Evolutionary conservation across 768 basidiomycete genomes (phyloP), one percentile per base, ranked within the genome.

Genomic region (Omphalotus guepiniiformis): DNA sequence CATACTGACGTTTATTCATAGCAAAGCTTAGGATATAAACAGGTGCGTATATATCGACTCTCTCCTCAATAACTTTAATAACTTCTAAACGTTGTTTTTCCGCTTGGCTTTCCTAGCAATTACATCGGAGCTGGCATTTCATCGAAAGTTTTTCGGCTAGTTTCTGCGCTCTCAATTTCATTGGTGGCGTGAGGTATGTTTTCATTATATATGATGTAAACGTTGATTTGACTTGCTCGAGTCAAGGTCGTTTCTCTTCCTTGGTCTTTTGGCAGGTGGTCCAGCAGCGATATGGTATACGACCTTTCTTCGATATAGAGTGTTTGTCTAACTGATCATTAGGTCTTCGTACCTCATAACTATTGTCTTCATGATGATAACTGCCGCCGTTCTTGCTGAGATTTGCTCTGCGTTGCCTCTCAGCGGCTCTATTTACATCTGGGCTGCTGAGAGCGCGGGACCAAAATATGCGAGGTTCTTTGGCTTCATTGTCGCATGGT

Each of bases 371-470:
- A 91, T 93, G 89, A 76, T 75, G 54, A 90, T 95, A 44, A 93
- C 88, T 6, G 92, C 92, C 1, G 82, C 80, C 8, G 83, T 92
- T 34, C 73, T 95, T 29, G 91, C 93, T 16, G 93, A 95, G 61
- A 83, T 94, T 43, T 94, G 92, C 64, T 93, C 92, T 32, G 88
- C 91, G 4, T 72, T 93, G 23, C 87, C 88, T 4, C 63, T 93
- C 41, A 89, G 87, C 47, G 93, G 93, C 2, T 93, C 91, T 6
- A 94, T 96, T 62, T 95, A 94, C 64, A 83, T 93, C 40, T 95
- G 93, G 93, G 88, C 91, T 0, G 92, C 91, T 15, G 92, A 92
- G 60, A 91, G 90, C 58, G 93, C 90, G 4, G 93, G 93, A 2
- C 83, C 83, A 4, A 90, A 88, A 55, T 83, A 89, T 57, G 90